phyloP scores from a whole-genome alignment of 2,329 filamentous ascomycete genomes.

The Endocalyx cinctus region DNA sequence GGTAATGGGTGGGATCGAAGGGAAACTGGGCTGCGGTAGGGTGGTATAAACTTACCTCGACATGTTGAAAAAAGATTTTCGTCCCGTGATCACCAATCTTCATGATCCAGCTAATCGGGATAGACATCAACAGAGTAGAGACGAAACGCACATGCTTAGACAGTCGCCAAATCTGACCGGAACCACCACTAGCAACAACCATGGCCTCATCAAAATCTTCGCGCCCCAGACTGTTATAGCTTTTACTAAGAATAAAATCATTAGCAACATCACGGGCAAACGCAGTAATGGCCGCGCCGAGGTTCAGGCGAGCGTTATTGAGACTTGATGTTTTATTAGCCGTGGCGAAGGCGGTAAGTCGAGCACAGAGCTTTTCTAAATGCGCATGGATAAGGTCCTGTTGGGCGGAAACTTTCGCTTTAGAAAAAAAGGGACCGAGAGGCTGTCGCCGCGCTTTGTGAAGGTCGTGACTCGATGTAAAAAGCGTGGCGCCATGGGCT shows the following conservation, averaged over 20 bases:
- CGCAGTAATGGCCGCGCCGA: slow-evolving; percentile 8
- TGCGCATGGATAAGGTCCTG: slow-evolving; percentile 5
- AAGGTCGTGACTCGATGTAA: slow-evolving; percentile 3
- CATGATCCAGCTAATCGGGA: slow-evolving; percentile 9
- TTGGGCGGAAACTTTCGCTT: slow-evolving; percentile 2
- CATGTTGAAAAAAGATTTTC: slow-evolving; percentile 5
- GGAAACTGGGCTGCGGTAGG: too few species aligned
- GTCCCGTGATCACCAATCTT: slow-evolving; percentile 1
- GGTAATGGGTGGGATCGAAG: too few species aligned
- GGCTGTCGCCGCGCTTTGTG: slow-evolving; percentile 11
- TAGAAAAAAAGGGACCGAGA: slow-evolving; percentile 15
- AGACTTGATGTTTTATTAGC: neutral
- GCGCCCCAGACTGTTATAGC: slow-evolving; percentile 6
- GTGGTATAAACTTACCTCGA: slow-evolving; percentile 4
- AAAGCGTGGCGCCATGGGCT: neutral
- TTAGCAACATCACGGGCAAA: slow-evolving; percentile 10
- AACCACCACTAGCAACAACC: slow-evolving; percentile 1
- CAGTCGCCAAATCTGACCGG: slow-evolving; percentile 12
- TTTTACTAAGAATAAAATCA: slow-evolving; percentile 11
- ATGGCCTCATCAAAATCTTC: slow-evolving; percentile 12
- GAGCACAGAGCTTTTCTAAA: slow-evolving; percentile 1
- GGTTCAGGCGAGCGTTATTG: too few species aligned
- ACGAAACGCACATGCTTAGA: slow-evolving; percentile 17
- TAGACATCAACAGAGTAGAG: slow-evolving; percentile 8
- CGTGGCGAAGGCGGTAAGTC: slow-evolving; percentile 1